Evolutionary conservation across 352 stramenopile species (phyloP).

Genomic region (Globisporangium parvum): DNA sequence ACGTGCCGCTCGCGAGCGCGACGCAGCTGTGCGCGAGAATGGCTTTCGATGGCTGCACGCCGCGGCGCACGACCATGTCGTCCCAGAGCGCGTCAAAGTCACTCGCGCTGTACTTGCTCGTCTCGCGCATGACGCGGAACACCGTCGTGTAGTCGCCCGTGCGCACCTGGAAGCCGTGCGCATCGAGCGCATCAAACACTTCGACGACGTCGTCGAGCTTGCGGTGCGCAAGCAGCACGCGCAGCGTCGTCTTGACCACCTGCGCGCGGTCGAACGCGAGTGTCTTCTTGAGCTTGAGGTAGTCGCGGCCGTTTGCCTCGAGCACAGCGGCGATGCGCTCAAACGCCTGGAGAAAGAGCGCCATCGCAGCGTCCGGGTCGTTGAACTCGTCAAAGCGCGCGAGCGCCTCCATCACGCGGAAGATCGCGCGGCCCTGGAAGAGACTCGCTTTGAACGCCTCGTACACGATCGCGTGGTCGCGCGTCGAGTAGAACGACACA

Average conservation of each 20-base stretch:
- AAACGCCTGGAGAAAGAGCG: constrained; percentile 29
- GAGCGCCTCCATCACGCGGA: constrained; percentile 32
- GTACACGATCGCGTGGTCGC: constrained; percentile 31
- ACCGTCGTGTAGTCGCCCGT: constrained; percentile 31
- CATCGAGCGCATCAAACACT: constrained; percentile 29
- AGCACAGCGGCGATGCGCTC: constrained; percentile 24
- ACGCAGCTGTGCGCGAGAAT: constrained; percentile 26
- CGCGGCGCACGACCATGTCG: constrained; percentile 27
- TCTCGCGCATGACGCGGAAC: constrained; percentile 35
- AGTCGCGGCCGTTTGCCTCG: constrained; percentile 9
- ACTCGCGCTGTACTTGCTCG: constrained; percentile 16
- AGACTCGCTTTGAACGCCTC: constrained; percentile 37
- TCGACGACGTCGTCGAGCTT: constrained; percentile 23
- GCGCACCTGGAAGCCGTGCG: constrained; percentile 23
- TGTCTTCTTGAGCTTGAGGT: constrained; percentile 4
- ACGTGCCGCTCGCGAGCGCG: constrained; percentile 12
- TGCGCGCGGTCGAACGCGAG: constrained; percentile 10
- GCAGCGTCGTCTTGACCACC: constrained; percentile 22
- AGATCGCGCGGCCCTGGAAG: constrained; percentile 33
- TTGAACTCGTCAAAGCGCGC: constrained; percentile 34
- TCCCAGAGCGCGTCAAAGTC: constrained; percentile 39
- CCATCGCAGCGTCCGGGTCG: constrained; percentile 25
- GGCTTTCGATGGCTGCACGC: constrained; percentile 27
- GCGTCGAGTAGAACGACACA: constrained; percentile 21
- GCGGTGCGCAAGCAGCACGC: constrained; percentile 26